Conservation (phyloP, 805 yeast species). For the Grigorovia humatica region DNA sequence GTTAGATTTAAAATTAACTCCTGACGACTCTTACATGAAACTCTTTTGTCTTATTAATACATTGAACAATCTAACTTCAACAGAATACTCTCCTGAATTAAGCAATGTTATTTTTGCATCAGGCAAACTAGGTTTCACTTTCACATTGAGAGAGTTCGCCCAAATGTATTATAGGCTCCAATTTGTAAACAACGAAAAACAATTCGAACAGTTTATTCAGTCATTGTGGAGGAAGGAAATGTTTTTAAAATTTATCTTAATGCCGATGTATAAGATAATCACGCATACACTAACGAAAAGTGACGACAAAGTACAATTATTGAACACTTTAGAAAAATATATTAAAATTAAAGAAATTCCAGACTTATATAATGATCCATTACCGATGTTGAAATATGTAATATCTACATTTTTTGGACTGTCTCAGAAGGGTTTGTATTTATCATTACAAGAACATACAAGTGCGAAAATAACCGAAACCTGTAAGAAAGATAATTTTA, state of each 20-base stretch:
- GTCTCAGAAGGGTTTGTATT: slow-evolving; percentile 41
- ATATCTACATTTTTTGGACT: slow-evolving; percentile 44
- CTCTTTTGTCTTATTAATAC: slow-evolving; percentile 49
- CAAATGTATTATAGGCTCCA: slow-evolving; percentile 33
- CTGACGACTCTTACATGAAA: slow-evolving; percentile 62
- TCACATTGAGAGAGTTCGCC: slow-evolving; percentile 60
- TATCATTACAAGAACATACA: slow-evolving; percentile 14
- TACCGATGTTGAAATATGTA: slow-evolving; percentile 45
- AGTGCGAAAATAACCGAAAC: background rate
- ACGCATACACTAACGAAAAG: slow-evolving; percentile 42
- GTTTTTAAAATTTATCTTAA: slow-evolving; percentile 56
- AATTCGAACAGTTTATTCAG: slow-evolving; percentile 33
- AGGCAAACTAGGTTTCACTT: slow-evolving; percentile 47
- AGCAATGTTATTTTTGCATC: slow-evolving; percentile 73
- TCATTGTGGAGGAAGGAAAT: slow-evolving; percentile 59
- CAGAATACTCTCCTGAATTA: slow-evolving; percentile 44
- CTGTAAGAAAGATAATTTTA: background rate
- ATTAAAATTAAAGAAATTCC: background rate
- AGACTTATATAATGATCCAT: slow-evolving; percentile 36
- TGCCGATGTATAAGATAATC: slow-evolving; percentile 71
- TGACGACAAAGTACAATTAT: background rate
- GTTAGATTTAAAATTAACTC: slow-evolving; percentile 67
- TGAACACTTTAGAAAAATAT: background rate
- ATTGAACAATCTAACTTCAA: slow-evolving; percentile 44
- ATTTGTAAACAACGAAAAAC: slow-evolving; percentile 24